Evolutionary conservation across 1,139 yeast genomes (phyloP).

Genomic region (Yamadazyma triangularis): DNA sequence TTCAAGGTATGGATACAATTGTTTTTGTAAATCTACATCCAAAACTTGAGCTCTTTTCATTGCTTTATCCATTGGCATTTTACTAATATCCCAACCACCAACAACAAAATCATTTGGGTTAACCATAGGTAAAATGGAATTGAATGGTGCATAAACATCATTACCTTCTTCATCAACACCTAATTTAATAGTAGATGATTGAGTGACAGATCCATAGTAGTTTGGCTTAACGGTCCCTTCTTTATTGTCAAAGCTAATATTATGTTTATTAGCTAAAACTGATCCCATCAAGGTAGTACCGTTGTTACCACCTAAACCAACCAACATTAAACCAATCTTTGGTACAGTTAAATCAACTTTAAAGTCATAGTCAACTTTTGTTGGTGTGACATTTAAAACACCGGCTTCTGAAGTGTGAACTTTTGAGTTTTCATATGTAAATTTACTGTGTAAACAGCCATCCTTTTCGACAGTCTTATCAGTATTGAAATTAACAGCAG

Average conservation of each 20-base stretch:
- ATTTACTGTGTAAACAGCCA: conserved; percentile 60
- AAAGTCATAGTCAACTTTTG: conserved; percentile 73
- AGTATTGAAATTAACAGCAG: conserved; percentile 53
- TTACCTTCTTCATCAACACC: conserved; percentile 80
- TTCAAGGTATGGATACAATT: conserved; percentile 64
- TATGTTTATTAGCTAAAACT: conserved; percentile 77
- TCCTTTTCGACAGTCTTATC: conserved; percentile 58
- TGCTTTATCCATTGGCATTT: conserved; percentile 66
- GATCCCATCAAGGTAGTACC: conserved; percentile 91
- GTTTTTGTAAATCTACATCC: conserved; percentile 78
- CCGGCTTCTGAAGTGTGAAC: conserved; percentile 48
- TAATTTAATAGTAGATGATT: conserved; percentile 82
- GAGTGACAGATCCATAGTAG: conserved; percentile 95
- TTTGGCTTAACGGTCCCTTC: conserved; percentile 78
- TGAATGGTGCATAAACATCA: conserved; percentile 92
- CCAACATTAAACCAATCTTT: conserved; percentile 83
- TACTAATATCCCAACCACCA: conserved; percentile 93
- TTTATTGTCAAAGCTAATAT: conserved; percentile 75
- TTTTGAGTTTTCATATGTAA: conserved; percentile 42
- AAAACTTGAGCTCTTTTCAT: conserved; percentile 84
- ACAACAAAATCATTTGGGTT: conserved; percentile 87
- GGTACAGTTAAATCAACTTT: conserved; percentile 80
- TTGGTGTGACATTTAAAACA: conserved; percentile 64
- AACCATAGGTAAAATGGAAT: conserved; percentile 81
- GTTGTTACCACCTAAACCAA: conserved; percentile 95